phyloP scores from a whole-genome alignment of 2,329 filamentous ascomycete species.

The Trichoderma sp. region DNA sequence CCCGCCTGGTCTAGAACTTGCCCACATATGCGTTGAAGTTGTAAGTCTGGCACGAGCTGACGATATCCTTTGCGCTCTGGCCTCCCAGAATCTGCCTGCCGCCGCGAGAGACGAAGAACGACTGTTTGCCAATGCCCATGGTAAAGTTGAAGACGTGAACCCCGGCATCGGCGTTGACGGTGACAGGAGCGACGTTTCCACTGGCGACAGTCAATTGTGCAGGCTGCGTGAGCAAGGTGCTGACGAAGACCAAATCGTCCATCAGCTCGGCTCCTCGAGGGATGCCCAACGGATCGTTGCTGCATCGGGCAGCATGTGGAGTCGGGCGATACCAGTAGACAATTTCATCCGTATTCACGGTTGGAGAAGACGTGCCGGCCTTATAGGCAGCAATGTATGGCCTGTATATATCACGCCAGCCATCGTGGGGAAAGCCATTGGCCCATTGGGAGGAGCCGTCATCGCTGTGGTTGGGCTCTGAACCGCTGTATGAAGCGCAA shows the following conservation, averaged over 20 bases:
- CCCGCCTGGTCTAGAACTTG: conserved; percentile 15
- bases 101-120: conserved; percentile 21
- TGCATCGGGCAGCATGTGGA: conserved; percentile 23
- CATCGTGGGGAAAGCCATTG: conserved; percentile 42
- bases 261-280: conserved; percentile 23
- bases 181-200: conserved; percentile 20
- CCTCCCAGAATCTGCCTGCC: conserved; percentile 19
- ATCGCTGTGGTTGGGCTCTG: conserved; percentile 33
- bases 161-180: conserved; percentile 22
- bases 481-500: conserved; percentile 16
- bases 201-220: conserved; percentile 24
- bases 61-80: conserved; percentile 20
- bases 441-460: conserved; percentile 47
- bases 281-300: conserved; percentile 21
- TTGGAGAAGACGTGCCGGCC: conserved; percentile 20
- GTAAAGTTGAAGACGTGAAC: conserved; percentile 25
- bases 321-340: conserved; percentile 27
- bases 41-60: conserved; percentile 20
- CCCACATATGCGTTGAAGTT: conserved; percentile 27
- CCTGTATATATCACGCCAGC: conserved; percentile 24
- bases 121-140: conserved; percentile 24
- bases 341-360: conserved; percentile 25
- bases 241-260: conserved; percentile 25
- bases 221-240: conserved; percentile 24
- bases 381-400: conserved; percentile 27